These are phyloP conservation scores for Sungouiozyma ichnusensis DNA, from an alignment of 805 yeast species.

Conservation along the genomic window DNA sequence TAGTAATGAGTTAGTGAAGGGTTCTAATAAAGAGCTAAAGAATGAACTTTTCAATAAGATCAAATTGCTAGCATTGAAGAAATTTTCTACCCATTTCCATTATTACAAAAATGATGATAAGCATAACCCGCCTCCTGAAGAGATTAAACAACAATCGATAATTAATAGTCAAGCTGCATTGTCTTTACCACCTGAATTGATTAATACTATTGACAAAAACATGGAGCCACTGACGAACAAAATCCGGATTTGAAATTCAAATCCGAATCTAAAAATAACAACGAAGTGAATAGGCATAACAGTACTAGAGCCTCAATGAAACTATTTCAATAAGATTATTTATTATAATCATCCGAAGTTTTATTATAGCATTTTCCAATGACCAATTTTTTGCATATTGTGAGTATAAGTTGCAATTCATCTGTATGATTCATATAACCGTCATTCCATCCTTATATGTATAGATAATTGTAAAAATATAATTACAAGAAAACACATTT, in stretches of 20 bases:
- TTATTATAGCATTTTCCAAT: too few relatives aligned
- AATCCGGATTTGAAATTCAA: background rate
- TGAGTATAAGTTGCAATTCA: too few relatives aligned
- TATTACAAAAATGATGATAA: constrained; percentile 24
- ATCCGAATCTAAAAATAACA: too few relatives aligned
- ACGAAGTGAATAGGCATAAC: constrained; percentile 10
- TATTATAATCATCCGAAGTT: too few relatives aligned
- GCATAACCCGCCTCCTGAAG: constrained; percentile 28
- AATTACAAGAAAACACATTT: background rate
- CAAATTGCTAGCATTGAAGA: constrained; percentile 27
- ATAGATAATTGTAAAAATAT: background rate
- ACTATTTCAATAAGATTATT: too few relatives aligned
- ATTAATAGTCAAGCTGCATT: constrained; percentile 20
- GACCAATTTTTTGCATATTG: too few relatives aligned
- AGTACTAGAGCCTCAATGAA: too few relatives aligned
- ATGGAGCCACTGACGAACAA: constrained; percentile 20
- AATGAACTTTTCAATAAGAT: constrained; percentile 28
- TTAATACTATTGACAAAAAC: constrained; percentile 24
- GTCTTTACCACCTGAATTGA: constrained; percentile 20
- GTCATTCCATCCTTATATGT: too few relatives aligned
- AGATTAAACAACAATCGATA: constrained; percentile 25
- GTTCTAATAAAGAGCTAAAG: constrained; percentile 7
- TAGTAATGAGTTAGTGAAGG: background rate
- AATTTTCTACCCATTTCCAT: constrained; percentile 30
- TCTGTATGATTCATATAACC: too few relatives aligned